A percentile compares a stretch with the other conserved stretches of the same genome.
phyloP scores from a whole-genome alignment of 441 rosid genomes.

The Populus hybrid region DNA sequence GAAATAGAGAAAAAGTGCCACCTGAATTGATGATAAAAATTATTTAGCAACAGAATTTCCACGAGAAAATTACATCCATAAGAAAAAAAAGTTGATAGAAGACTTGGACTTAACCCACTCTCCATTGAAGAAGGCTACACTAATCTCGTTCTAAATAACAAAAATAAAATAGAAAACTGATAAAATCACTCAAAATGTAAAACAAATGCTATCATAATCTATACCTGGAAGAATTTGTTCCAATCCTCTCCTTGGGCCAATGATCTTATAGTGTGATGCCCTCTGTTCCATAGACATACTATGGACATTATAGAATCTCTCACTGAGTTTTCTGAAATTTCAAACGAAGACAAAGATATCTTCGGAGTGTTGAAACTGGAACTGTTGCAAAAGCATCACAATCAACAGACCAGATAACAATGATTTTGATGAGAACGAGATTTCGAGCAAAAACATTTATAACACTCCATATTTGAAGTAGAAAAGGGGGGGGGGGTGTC shows the following conservation, averaged over 20 bases:
- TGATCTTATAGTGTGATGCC: conserved; percentile 31
- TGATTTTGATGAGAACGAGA: not conserved
- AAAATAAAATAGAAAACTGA: not conserved
- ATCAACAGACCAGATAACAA: conserved; percentile 13
- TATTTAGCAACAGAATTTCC: conserved; percentile 5
- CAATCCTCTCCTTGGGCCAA: conserved; percentile 68
- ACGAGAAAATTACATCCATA: not conserved
- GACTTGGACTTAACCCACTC: not conserved
- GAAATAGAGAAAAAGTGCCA: conserved; percentile 40
- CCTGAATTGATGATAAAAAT: conserved; percentile 36
- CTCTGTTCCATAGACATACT: conserved; percentile 58
- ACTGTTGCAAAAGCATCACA: conserved; percentile 38
- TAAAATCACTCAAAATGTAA: not conserved
- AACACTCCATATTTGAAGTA: too few species aligned
- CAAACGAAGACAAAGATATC: conserved; percentile 54
- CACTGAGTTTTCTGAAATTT: conserved; percentile 44
- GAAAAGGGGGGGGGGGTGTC: too few species aligned
- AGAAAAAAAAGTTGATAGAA: not conserved
- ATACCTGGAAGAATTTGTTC: conserved; percentile 68
- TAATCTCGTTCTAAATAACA: not conserved
- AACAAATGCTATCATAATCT: conserved; percentile 15
- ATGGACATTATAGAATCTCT: conserved; percentile 47
- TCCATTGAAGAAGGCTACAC: not conserved
- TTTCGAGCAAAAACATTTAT: too few species aligned
- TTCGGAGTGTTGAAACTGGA: conserved; percentile 43